phyloP scores from a whole-genome alignment of 2,329 filamentous ascomycete genomes.

The Xylaria sp. region DNA sequence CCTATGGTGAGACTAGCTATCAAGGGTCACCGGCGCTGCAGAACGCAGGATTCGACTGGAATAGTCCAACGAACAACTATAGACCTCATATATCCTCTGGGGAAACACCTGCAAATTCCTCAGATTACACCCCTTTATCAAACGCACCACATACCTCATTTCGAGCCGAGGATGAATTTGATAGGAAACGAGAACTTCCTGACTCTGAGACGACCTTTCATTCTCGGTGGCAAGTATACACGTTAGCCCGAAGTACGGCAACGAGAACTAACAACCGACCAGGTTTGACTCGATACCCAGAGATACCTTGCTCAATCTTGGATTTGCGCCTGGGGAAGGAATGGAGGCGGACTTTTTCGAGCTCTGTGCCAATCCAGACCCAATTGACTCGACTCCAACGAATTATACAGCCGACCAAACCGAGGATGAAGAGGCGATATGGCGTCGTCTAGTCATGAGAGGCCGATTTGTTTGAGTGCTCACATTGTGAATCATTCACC shows the following conservation, averaged over 20 bases:
- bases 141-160: constrained; percentile 26
- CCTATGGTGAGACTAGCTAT: constrained; percentile 27
- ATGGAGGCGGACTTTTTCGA: constrained; percentile 44
- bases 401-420: constrained; percentile 36
- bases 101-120: constrained; percentile 25
- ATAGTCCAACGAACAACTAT: constrained; percentile 29
- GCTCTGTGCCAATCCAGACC: constrained; percentile 43
- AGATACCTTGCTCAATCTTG: constrained; percentile 43
- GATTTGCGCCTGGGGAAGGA: constrained; percentile 41
- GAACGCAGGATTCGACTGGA: constrained; percentile 30
- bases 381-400: constrained; percentile 37
- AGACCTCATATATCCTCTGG: constrained; percentile 23
- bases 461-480: constrained; percentile 39
- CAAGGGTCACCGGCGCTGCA: constrained; percentile 26
- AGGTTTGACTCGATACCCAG: constrained; percentile 43
- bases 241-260: background rate
- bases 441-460: constrained; percentile 43
- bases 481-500: background rate
- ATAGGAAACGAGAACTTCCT: constrained; percentile 14
- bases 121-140: constrained; percentile 18
- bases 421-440: constrained; percentile 44
- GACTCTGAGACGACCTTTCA: constrained; percentile 34
- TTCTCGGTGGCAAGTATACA: constrained; percentile 39
- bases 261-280: constrained; percentile 16
- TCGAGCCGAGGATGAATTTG: constrained; percentile 17